A percentile compares a stretch with the other conserved stretches of the same genome.
These are phyloP conservation scores for Comarum palustre DNA, from an alignment of 306 rosid species.

Conservation along the genomic window DNA sequence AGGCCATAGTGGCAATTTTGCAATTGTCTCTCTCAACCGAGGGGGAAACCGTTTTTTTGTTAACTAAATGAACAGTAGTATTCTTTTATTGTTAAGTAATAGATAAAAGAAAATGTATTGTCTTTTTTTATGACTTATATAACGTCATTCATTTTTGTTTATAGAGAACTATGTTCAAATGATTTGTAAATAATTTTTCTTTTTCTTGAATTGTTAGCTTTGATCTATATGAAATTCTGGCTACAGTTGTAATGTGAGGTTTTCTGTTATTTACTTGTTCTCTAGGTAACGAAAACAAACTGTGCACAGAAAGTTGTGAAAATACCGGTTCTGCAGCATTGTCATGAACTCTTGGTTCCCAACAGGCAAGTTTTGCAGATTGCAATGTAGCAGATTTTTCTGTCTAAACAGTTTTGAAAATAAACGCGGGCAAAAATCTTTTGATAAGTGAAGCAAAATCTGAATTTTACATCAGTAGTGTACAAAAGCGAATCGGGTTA, in stretches of 20 bases:
- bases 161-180: too few species aligned
- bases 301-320: not conserved
- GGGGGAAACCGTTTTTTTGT: too few species aligned
- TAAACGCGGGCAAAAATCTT: not conserved
- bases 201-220: not conserved
- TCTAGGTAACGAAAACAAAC: not conserved
- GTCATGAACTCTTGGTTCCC: not conserved
- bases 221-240: not conserved
- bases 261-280: not conserved
- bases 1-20: too few species aligned
- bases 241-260: not conserved
- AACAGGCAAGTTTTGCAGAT: not conserved
- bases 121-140: too few species aligned
- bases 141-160: too few species aligned
- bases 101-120: too few species aligned
- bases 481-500: conserved; percentile 20
- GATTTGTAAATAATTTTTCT: too few species aligned
- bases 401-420: not conserved
- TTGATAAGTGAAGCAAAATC: conserved; percentile 28
- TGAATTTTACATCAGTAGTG: conserved; percentile 25
- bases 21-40: too few species aligned
- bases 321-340: not conserved
- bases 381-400: not conserved
- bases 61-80: too few species aligned
- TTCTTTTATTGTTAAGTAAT: too few species aligned